Base-by-base conservation (phyloP, 1,284 basidiomycete species). In the Ceratobasidium sp. region DNA sequence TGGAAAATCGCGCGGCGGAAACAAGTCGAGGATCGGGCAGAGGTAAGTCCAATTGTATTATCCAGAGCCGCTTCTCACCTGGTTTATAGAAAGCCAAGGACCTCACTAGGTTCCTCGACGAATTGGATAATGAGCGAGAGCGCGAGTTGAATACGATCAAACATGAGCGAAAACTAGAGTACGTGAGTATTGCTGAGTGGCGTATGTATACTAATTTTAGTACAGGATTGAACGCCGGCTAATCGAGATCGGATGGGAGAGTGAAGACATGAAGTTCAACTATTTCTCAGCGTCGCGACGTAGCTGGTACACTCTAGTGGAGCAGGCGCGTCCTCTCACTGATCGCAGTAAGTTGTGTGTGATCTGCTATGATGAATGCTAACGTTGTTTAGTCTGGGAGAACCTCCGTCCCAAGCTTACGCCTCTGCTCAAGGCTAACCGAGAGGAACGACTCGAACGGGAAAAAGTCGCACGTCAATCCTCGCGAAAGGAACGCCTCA, bases 181-280 rank as follows among this genome's bases (percentile, higher is more conserved):
- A 31, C 20, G 64, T 47, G 15, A 13, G 22, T n/a, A 43, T 25
- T 13, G 17, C 22, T 20, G 8, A n/a, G 12, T 2, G 8, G 31
- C 22, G 8, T n/a, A 31, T 31, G 29, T 13, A 31, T 10, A 35
- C 29, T 56, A 8, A 35, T 20, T 38, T 10, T 1, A 43, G 17
- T 25, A 20, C 20, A 68, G 64, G 15, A 34, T 68, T 29, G 22
- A 68, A 20, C 38, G 52, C 1, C 64, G 64, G 31, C 50, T 72
- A 1, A 4, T 56, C 1, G 67, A 69, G 50, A n/a, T 65, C 6
- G 71, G 70, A 25, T 71, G 70, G 69, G 43, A 55, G n/a, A n/a
- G 34, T 3, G 53, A 64, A 22, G 71, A 72, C 31, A n/a, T 72
- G 10, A 25, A 35, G 3, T 50, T 50, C 13, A 25, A 15, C 4